Evolutionary conservation across 2,329 filamentous ascomycete species (phyloP).

Genomic region (Penicillium sp.): DNA sequence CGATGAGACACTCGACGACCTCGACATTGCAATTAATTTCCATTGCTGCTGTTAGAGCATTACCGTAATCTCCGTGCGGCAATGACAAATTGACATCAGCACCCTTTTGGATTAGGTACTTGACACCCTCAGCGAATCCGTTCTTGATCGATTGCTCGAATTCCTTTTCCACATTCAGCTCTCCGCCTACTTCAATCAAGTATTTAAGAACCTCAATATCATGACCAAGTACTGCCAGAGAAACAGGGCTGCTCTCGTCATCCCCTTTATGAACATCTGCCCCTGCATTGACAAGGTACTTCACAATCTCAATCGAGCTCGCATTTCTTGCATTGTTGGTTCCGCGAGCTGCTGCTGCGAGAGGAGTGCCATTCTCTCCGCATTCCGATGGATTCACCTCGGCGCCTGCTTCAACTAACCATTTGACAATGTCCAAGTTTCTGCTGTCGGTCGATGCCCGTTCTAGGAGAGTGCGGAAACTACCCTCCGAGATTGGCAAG

Average conservation of each 20-base stretch:
- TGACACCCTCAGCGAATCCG: neutral
- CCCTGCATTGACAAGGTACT: slow-evolving; percentile 5
- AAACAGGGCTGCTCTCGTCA: neutral
- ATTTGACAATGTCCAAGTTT: slow-evolving; percentile 1
- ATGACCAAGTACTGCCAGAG: neutral
- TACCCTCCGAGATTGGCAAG: neutral
- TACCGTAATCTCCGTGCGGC: neutral
- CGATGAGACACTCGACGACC: neutral
- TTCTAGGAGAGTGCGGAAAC: neutral
- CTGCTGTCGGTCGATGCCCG: neutral
- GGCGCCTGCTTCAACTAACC: slow-evolving; percentile 7
- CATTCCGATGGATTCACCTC: slow-evolving; percentile 4
- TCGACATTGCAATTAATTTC: neutral
- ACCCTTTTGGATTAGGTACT: slow-evolving; percentile 3
- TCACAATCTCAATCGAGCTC: neutral
- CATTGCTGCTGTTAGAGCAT: neutral
- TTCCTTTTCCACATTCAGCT: slow-evolving; percentile 1
- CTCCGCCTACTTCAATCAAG: slow-evolving; percentile 1
- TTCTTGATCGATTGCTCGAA: neutral
- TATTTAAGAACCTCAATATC: neutral
- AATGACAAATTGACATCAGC: slow-evolving; percentile 6
- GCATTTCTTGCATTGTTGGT: neutral
- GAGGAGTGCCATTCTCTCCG: neutral
- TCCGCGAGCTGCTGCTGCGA: neutral
- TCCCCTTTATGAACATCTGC: slow-evolving; percentile 4